phyloP scores from a whole-genome alignment of 2,329 filamentous ascomycete genomes.

The Pseudogymnoascus sp. region DNA sequence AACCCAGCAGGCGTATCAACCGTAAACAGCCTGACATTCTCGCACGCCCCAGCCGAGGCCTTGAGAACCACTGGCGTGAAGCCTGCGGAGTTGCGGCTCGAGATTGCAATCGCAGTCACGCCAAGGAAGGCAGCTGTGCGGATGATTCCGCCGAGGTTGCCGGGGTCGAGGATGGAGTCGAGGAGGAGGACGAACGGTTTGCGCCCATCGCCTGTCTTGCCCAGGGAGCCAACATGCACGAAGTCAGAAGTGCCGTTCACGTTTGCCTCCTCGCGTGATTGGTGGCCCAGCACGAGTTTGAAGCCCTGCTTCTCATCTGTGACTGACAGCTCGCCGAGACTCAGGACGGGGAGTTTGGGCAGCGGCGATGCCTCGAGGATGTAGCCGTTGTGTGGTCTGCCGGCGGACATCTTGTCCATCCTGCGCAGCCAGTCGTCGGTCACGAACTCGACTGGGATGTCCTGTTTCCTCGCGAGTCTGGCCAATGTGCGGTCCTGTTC shows the following conservation, averaged over 20 bases:
- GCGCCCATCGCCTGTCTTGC: conserved; percentile 31
- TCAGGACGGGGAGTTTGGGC: conserved; percentile 60
- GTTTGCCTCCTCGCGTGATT: conserved; percentile 64
- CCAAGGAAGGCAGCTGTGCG: conserved; percentile 88
- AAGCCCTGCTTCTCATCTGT: conserved; percentile 41
- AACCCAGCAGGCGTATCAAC: conserved; percentile 63
- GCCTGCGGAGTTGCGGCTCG: conserved; percentile 63
- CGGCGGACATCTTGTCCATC: conserved; percentile 75
- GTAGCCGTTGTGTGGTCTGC: conserved; percentile 82
- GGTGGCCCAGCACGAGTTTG: conserved; percentile 52
- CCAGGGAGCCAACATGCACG: conserved; percentile 23
- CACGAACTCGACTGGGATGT: conserved; percentile 52
- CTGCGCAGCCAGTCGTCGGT: conserved; percentile 54
- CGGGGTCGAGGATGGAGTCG: conserved; percentile 74
- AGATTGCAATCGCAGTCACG: conserved; percentile 73
- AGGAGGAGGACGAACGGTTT: conserved; percentile 68
- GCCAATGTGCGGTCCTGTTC: conserved; percentile 39
- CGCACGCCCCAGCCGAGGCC: conserved; percentile 79
- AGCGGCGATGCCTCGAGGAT: conserved; percentile 81
- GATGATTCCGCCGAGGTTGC: conserved; percentile 84
- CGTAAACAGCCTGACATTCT: conserved; percentile 67
- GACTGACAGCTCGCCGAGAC: conserved; percentile 36
- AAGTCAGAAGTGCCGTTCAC: conserved; percentile 64
- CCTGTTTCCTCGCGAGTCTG: conserved; percentile 39
- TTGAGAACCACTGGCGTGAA: conserved; percentile 76